phyloP scores from a whole-genome alignment of 345 rosid species.

The Melaleuca quinquenervia region DNA sequence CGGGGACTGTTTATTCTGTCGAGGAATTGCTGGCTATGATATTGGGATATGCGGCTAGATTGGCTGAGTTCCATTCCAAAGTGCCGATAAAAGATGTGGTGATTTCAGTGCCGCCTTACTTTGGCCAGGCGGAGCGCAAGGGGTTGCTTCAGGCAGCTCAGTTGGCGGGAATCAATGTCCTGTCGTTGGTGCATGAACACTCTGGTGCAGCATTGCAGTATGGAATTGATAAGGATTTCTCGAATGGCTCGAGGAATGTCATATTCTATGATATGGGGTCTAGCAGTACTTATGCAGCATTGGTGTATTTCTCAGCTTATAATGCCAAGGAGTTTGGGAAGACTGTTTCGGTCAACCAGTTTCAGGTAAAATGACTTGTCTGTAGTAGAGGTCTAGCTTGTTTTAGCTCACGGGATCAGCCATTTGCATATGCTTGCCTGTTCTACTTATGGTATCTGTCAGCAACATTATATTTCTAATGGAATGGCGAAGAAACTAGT shows the following conservation, averaged over 20 bases:
- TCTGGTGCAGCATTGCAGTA: conserved; percentile 98
- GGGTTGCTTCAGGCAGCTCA: conserved; percentile 84
- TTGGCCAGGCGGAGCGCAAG: conserved; percentile 91
- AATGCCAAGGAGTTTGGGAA: conserved; percentile 79
- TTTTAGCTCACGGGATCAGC: background rate
- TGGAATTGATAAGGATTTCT: conserved; percentile 92
- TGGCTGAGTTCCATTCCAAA: conserved; percentile 83
- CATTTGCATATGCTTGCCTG: background rate
- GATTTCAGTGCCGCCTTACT: conserved; percentile 80
- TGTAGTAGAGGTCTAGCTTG: background rate
- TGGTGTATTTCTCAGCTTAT: conserved; percentile 84
- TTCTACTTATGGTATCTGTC: background rate
- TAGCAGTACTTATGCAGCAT: conserved; percentile 77
- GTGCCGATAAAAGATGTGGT: conserved; percentile 59
- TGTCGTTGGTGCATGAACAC: conserved; percentile 73
- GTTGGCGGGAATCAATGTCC: conserved; percentile 86
- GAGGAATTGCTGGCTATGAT: conserved; percentile 96
- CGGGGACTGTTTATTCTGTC: conserved; percentile 28
- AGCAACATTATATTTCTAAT: background rate
- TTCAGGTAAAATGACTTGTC: conserved; percentile 46
- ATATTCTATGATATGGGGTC: conserved; percentile 97
- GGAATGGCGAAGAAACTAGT: background rate
- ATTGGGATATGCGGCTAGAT: conserved; percentile 45
- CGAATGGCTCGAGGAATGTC: conserved; percentile 80
- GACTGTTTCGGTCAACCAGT: conserved; percentile 79